Evolutionary conservation across 768 basidiomycete genomes (phyloP).

Genomic region (Phylloporus arenicola): DNA sequence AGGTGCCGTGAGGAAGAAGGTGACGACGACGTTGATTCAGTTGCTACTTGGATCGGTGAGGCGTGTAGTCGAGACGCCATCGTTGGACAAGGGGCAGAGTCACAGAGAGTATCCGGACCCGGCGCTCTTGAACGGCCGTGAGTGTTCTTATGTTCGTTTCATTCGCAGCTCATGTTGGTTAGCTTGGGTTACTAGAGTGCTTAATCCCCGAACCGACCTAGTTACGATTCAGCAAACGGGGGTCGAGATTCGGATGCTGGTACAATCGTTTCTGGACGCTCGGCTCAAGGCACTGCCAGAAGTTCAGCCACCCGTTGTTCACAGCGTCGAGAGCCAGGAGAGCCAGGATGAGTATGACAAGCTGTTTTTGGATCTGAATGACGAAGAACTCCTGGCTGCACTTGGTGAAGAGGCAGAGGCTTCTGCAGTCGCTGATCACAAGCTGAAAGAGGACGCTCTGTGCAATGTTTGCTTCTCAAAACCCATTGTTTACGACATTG

Average conservation of each 20-base stretch:
- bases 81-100: constrained; percentile 34
- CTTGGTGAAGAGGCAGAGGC: constrained; percentile 36
- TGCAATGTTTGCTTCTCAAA: constrained; percentile 39
- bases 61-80: constrained; percentile 41
- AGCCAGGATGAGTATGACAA: constrained; percentile 74
- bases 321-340: constrained; percentile 48
- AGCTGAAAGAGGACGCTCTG: constrained; percentile 43
- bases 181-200: constrained; percentile 58
- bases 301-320: constrained; percentile 25
- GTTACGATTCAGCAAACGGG: constrained; percentile 39
- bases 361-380: constrained; percentile 54
- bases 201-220: constrained; percentile 42
- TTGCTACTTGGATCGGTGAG: constrained; percentile 55
- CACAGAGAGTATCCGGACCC: constrained; percentile 55
- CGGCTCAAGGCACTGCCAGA: constrained; percentile 45
- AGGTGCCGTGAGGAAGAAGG: constrained; percentile 17
- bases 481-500: not conserved
- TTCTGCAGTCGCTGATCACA: constrained; percentile 24
- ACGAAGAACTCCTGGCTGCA: constrained; percentile 54
- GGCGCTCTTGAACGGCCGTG: constrained; percentile 49
- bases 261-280: constrained; percentile 58
- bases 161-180: constrained; percentile 7
- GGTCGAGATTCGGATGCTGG: constrained; percentile 50
- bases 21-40: constrained; percentile 39
- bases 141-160: constrained; percentile 18